Percentiles rank a stretch among this genome's conserved stretches.
Conservation (phyloP, 1,284 basidiomycete species). For the Rhizoctonia solani region DNA sequence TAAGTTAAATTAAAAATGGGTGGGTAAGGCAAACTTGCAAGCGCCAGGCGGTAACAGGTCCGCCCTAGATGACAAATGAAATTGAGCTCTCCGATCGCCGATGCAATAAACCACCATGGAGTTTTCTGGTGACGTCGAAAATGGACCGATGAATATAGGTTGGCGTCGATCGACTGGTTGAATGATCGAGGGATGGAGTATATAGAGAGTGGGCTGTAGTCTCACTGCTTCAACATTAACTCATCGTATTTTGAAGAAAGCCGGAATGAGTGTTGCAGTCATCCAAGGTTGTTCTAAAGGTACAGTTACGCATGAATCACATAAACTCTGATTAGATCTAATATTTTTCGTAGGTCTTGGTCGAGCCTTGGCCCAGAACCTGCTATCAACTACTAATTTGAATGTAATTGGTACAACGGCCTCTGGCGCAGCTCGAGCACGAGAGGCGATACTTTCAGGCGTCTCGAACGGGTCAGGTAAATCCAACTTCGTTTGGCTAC, state of each 20-base stretch:
- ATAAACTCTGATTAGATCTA: not conserved
- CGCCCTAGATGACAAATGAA: not conserved
- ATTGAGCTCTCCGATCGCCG: too few species aligned
- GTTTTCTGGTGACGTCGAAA: not conserved
- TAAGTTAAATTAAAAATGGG: not conserved
- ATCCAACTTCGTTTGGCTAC: constrained; percentile 1
- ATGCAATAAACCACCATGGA: constrained; percentile 1
- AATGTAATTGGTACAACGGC: constrained; percentile 36
- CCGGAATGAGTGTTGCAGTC: constrained; percentile 37
- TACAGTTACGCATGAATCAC: not conserved
- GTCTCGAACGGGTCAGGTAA: constrained; percentile 12
- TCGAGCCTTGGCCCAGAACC: constrained; percentile 34
- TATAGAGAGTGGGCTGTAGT: not conserved
- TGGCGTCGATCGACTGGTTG: not conserved
- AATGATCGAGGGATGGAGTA: not conserved
- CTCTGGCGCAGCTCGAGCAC: constrained; percentile 27
- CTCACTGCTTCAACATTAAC: not conserved
- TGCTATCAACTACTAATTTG: constrained; percentile 34
- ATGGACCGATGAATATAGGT: too few species aligned
- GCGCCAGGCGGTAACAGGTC: constrained; percentile 11
- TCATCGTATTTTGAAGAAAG: too few species aligned
- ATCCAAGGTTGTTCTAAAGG: constrained; percentile 40
- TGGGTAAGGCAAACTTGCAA: not conserved
- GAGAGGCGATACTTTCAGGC: constrained; percentile 31
- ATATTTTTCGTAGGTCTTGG: constrained; percentile 30